phyloP scores from a whole-genome alignment of 192 early-diverging fungal genomes.

The Helicostylum pulchrum region DNA sequence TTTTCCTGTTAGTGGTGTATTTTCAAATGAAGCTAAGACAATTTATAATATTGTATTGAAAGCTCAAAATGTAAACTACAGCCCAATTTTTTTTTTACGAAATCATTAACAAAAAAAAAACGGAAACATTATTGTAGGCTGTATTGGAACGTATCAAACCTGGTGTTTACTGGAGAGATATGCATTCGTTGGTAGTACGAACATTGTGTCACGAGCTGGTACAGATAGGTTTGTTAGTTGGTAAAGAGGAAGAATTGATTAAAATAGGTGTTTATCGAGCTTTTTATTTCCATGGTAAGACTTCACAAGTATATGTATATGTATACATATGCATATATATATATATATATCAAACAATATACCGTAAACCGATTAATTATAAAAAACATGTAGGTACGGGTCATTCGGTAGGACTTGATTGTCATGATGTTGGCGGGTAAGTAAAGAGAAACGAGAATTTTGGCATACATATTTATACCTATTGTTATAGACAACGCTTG shows the following conservation, averaged over 20 bases:
- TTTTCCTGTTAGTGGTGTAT: conserved; percentile 77
- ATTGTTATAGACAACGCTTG: not conserved
- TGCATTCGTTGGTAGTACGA: conserved; percentile 72
- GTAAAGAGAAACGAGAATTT: not conserved
- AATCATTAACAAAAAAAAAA: not conserved
- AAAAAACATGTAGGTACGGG: conserved; percentile 57
- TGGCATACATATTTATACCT: not conserved
- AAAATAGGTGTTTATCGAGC: conserved; percentile 64
- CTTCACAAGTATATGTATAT: not conserved
- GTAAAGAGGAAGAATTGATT: conserved; percentile 58
- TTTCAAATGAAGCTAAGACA: conserved; percentile 64
- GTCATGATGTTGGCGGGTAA: conserved; percentile 71
- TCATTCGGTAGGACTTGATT: conserved; percentile 87
- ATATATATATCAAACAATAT: not conserved
- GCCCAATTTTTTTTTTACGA: too few species aligned
- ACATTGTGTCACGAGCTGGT: conserved; percentile 66
- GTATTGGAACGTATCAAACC: conserved; percentile 68
- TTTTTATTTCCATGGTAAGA: conserved; percentile 84
- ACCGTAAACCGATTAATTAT: not conserved
- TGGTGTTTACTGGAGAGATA: conserved; percentile 85
- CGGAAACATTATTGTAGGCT: conserved; percentile 27
- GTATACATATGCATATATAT: too few species aligned
- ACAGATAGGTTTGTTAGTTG: conserved; percentile 67
- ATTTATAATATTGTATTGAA: conserved; percentile 82
- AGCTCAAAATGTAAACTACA: conserved; percentile 76